Evolutionary conservation across 306 rosid species (phyloP).

Genomic region (Vachellia collinsii): DNA sequence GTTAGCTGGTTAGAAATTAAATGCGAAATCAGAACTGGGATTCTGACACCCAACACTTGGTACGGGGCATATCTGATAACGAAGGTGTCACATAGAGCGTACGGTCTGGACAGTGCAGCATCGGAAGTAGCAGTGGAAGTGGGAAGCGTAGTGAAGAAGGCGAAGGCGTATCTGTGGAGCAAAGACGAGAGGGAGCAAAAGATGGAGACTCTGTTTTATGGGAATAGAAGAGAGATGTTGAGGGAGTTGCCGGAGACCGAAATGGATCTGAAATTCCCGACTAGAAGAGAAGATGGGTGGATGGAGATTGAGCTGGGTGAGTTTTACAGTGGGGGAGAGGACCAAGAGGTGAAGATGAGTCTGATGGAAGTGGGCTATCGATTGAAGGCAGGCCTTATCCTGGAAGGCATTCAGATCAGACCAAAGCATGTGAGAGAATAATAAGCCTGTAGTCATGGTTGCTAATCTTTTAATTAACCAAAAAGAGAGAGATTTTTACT

Average conservation of each 20-base stretch:
- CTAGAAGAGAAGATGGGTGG: slow-evolving; percentile 62
- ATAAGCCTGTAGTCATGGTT: too few species aligned
- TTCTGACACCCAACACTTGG: slow-evolving; percentile 49
- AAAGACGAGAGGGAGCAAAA: slow-evolving; percentile 30
- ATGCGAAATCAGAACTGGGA: slow-evolving; percentile 47
- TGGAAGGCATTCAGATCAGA: slow-evolving; percentile 65
- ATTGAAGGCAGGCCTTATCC: slow-evolving; percentile 62
- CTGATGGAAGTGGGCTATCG: slow-evolving; percentile 55
- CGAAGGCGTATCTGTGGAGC: slow-evolving; percentile 34
- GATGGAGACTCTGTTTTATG: slow-evolving; percentile 38
- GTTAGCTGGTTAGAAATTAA: slow-evolving; percentile 60
- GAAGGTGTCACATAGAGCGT: slow-evolving; percentile 51
- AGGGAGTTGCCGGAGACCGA: slow-evolving; percentile 9
- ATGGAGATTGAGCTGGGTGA: slow-evolving; percentile 71
- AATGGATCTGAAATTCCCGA: not conserved
- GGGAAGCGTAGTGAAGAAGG: slow-evolving; percentile 35
- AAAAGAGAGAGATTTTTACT: too few species aligned
- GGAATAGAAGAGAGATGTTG: slow-evolving; percentile 37
- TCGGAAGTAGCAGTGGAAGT: slow-evolving; percentile 41
- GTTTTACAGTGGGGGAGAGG: slow-evolving; percentile 46
- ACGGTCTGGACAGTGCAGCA: slow-evolving; percentile 55
- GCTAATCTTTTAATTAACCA: too few species aligned
- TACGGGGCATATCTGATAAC: slow-evolving; percentile 65
- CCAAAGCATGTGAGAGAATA: slow-evolving; percentile 51
- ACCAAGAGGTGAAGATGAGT: slow-evolving; percentile 54